Evolutionary conservation across 2,329 filamentous ascomycete species (phyloP).

Genomic region (Colletotrichum sp.): DNA sequence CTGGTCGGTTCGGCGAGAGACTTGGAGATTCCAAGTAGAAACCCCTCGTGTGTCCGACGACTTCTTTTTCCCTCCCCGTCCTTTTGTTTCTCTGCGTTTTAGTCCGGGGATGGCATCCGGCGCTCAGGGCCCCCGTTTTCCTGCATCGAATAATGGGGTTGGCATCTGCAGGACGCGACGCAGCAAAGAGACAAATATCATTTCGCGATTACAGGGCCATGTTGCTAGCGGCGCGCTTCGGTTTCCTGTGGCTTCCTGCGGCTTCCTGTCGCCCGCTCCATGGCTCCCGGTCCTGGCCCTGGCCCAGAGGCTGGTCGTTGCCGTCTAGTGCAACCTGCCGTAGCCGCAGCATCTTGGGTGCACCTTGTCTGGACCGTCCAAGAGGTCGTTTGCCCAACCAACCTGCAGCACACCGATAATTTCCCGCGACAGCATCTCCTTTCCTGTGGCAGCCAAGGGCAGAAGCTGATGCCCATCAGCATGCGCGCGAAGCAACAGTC

Average conservation of each 20-base stretch:
- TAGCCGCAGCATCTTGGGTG: slow-evolving; percentile 10
- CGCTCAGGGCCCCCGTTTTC: neutral
- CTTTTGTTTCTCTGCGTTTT: neutral
- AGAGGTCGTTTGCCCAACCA: neutral
- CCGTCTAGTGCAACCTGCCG: neutral
- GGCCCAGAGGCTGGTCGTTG: neutral
- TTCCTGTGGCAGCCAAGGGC: neutral
- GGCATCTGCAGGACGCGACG: slow-evolving; percentile 4
- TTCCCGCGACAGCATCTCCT: neutral
- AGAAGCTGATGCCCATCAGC: neutral
- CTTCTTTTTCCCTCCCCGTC: neutral
- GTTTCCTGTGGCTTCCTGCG: neutral
- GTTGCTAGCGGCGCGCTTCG: neutral
- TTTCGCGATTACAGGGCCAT: neutral
- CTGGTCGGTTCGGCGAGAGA: neutral
- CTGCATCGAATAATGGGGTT: slow-evolving; percentile 4
- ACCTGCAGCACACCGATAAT: neutral
- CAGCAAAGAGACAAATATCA: neutral
- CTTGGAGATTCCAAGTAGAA: neutral
- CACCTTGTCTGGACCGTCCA: slow-evolving; percentile 2
- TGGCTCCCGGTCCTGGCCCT: neutral
- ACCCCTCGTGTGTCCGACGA: neutral
- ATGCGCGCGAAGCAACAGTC: neutral
- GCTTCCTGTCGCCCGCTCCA: neutral
- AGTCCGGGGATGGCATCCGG: neutral